Evolutionary conservation across 2,329 filamentous ascomycete species (phyloP), one percentile per base, ranked within the genome.

Genomic region (Neonectria punicea): DNA sequence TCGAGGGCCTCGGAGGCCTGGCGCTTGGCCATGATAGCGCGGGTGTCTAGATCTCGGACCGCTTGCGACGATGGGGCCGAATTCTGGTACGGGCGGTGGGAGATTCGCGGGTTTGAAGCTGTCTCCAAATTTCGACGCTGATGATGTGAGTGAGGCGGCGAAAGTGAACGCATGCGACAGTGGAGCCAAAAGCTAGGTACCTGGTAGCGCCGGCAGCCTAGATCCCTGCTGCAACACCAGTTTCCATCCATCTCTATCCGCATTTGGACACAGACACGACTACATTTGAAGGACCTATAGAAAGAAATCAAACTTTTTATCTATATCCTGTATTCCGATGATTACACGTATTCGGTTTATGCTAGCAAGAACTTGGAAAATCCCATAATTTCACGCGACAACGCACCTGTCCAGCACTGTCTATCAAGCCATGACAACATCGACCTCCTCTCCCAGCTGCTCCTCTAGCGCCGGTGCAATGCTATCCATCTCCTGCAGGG

Each of bases 401-500:
- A 69, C 57, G 11, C 44, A 43, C 41, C 50, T n/a, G 32, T 50
- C 61, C 63, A 65, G 18, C 18, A 22, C 55, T 20, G 28, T 62
- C 61, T 75, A 79, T 54, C 75, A 76, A 67, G 71, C 76, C 82
- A 85, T 83, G 61, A 83, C 73, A 56, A 80, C 75, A 73, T 85
- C 82, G 41, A 67, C 67, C 61, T 80, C 80, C 67, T 76, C 83
- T 65, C 77, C 83, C 47, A 72, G 76, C 10, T 76, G 72, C 8
- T 75, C 75, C 36, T 77, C 78, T 58, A 81, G 66, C 49, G 80
- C 73, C 8, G 86, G 85, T 44, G 83, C 84, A 66, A 91, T 85
- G 77, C 86, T 92, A 75, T 97, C 94, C 94, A 98, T 98, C 82
- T 97, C 93, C 74, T 90, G 87, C 67, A 98, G 83, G 67, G 95